Evolutionary conservation across 2,329 filamentous ascomycete genomes (phyloP).

Genomic region (Diaporthe australafricana): DNA sequence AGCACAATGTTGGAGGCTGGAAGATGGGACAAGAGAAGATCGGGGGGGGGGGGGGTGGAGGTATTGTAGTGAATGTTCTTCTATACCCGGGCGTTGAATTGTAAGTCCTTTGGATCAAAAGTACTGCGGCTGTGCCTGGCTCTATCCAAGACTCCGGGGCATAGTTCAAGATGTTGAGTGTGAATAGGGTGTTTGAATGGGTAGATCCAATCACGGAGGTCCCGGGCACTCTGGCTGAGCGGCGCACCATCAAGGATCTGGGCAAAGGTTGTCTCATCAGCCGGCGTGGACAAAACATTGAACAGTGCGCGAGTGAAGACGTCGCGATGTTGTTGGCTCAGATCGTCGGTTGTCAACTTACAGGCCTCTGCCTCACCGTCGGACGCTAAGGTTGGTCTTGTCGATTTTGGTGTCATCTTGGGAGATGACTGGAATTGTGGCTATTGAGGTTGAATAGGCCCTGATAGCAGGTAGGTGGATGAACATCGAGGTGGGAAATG

Average conservation of each 20-base stretch:
- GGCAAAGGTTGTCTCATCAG: neutral
- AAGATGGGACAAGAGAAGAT: neutral
- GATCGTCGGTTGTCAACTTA: neutral
- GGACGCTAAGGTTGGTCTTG: neutral
- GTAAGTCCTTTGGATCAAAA: neutral
- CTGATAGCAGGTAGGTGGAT: neutral
- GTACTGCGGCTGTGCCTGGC: neutral
- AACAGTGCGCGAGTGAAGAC: slow-evolving; percentile 1
- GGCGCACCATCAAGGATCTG: slow-evolving; percentile 15
- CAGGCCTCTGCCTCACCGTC: neutral
- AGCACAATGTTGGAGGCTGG: neutral
- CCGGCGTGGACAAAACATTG: slow-evolving; percentile 6
- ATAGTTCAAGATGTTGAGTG: slow-evolving; percentile 29
- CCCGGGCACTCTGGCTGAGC: neutral
- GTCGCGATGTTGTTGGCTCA: neutral
- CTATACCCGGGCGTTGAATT: neutral
- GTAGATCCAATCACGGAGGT: neutral
- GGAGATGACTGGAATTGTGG: neutral
- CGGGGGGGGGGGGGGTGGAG: too few species aligned
- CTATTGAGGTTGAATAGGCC: neutral
- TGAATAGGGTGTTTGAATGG: neutral
- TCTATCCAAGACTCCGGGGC: slow-evolving; percentile 30
- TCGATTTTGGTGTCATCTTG: neutral
- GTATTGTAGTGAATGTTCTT: neutral
- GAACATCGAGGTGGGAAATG: neutral